Percentiles rank a stretch among this genome's conserved stretches.
phyloP scores from a whole-genome alignment of 805 yeast genomes.

The Isabelozyma heimii region DNA sequence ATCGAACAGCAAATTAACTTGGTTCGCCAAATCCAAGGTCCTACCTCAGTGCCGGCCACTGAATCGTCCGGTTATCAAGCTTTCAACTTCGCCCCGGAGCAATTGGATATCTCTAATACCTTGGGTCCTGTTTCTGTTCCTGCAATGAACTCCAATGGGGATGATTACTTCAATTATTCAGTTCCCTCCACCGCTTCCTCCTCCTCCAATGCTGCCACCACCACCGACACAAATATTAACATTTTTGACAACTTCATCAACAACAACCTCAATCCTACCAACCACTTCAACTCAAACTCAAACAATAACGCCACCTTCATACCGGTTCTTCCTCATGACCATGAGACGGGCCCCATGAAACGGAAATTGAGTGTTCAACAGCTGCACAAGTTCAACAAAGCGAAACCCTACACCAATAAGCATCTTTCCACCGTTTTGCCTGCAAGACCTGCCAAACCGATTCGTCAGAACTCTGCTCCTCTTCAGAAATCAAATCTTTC shows the following conservation, averaged over 20 bases:
- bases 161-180: constrained; percentile 1
- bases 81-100: not conserved
- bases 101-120: not conserved
- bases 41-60: constrained; percentile 1
- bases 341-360: not conserved
- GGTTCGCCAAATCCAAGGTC: not conserved
- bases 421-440: not conserved
- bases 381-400: not conserved
- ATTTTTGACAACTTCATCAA: not conserved
- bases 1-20: not conserved
- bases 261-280: not conserved
- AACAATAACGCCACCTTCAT: not conserved
- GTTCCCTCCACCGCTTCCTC: not conserved
- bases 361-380: not conserved
- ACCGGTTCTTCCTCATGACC: not conserved
- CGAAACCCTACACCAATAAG: not conserved
- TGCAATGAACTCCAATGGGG: not conserved
- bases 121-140: constrained; percentile 1
- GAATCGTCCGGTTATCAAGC: not conserved
- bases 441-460: constrained; percentile 1
- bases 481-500: not conserved
- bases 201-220: not conserved
- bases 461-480: constrained; percentile 1
- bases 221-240: not conserved
- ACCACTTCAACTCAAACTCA: not conserved